Evolutionary conservation across 2,329 filamentous ascomycete species (phyloP), one percentile per base, ranked within the genome.

Genomic region (Claviceps sorghi): DNA sequence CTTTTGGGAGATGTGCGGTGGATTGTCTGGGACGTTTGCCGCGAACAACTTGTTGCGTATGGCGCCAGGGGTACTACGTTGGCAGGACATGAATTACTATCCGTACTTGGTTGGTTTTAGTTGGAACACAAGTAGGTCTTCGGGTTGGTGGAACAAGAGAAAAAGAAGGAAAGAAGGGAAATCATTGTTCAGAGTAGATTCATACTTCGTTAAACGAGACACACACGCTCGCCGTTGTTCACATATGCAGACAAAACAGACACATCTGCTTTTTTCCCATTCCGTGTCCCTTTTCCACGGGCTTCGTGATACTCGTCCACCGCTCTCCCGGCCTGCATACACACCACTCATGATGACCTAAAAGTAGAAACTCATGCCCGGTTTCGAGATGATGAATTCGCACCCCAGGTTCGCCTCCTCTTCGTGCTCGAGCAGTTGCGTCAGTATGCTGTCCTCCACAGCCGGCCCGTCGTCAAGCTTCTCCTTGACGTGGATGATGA

Each of bases 401-500:
- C 88, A 94, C 0, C 90, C 91, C 48, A 95, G 66, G 46, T 77
- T 75, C 9, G 71, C 76, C 13, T 79, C 78, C 51, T 73, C 68
- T 55, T 90, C 87, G 54, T 87, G 74, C 29, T 80, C 79, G 19
- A 69, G 64, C 49, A 97, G 67, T 64, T 96, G 80, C 54, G 72
- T 63, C 22, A 93, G 60, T 38, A 97, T 95, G 2, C 69, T 75
- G 3, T 87, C 80, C 0, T 69, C 38, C 73, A 77, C 2, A 77
- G 80, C 48, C 70, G 79, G 79, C 0, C 81, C 87, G 63, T 95
- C 89, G 9, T 75, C 72, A 52, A 96, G 70, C 22, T 78, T 84
- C 58, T 97, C 91, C 65, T 98, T 98, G 62, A 97, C 79, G 64
- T 98, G 93, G 40, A 97, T 97, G 52, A 97, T 80, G 49, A 96